Percentiles rank a stretch among this genome's conserved stretches.
phyloP scores from a whole-genome alignment of 2,329 filamentous ascomycete species.

The Claviceps cyperi region DNA sequence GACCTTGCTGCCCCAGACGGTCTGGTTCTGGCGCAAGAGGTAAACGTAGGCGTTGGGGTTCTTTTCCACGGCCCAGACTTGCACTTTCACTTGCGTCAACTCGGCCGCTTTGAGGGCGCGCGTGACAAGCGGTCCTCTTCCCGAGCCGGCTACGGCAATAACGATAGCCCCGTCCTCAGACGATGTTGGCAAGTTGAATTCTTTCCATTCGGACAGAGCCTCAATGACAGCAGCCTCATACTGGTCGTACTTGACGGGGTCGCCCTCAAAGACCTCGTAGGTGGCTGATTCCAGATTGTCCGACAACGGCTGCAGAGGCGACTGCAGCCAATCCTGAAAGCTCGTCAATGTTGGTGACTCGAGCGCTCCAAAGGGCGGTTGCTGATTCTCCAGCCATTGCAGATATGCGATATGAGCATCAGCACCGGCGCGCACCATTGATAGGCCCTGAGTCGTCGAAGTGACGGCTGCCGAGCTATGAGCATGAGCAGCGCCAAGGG shows the following conservation, averaged over 20 bases:
- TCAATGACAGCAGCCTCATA: constrained; percentile 76
- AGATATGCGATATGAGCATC: constrained; percentile 60
- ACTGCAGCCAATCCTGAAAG: constrained; percentile 89
- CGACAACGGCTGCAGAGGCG: constrained; percentile 82
- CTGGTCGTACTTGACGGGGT: constrained; percentile 94
- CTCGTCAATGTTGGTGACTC: constrained; percentile 38
- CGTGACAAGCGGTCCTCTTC: constrained; percentile 81
- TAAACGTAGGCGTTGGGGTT: constrained; percentile 96
- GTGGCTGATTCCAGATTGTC: constrained; percentile 96
- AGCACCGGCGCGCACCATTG: constrained; percentile 7
- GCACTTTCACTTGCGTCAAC: constrained; percentile 60
- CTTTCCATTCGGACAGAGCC: constrained; percentile 67
- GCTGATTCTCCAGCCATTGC: constrained; percentile 68
- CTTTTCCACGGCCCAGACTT: constrained; percentile 91
- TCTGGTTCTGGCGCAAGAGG: constrained; percentile 71
- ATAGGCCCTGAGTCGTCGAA: constrained; percentile 14
- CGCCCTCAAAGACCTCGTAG: constrained; percentile 97
- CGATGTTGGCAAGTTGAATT: constrained; percentile 56
- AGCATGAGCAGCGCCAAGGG: constrained; percentile 57
- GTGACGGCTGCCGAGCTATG: constrained; percentile 17
- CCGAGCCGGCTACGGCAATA: constrained; percentile 84
- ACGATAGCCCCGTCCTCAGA: constrained; percentile 59
- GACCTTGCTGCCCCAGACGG: constrained; percentile 66
- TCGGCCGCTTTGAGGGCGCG: constrained; percentile 70
- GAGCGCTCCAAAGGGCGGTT: constrained; percentile 44